Evolutionary conservation across 306 rosid species (phyloP).

Genomic region (Fragaria iinumae): DNA sequence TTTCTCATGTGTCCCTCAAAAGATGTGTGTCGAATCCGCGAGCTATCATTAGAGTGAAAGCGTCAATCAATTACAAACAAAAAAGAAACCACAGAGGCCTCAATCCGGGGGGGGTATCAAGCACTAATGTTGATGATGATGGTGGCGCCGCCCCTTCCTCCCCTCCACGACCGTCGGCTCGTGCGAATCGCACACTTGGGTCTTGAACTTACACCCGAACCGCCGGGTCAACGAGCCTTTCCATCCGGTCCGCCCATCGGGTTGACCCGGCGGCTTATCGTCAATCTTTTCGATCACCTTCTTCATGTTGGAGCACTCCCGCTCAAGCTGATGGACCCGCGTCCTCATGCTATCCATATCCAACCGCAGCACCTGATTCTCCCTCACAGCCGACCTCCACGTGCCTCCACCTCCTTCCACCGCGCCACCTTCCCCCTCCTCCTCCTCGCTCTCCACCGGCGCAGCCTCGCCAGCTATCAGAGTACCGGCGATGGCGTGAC

Average conservation of each 20-base stretch:
- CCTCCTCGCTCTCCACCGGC: slow-evolving; percentile 22
- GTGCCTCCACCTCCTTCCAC: slow-evolving; percentile 28
- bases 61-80: not conserved
- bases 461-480: slow-evolving; percentile 56
- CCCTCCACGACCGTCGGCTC: slow-evolving; percentile 65
- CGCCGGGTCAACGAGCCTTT: slow-evolving; percentile 54
- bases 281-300: slow-evolving; percentile 71
- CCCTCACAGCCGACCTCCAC: slow-evolving; percentile 80
- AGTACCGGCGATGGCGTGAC: slow-evolving; percentile 86
- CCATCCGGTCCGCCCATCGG: slow-evolving; percentile 31
- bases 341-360: slow-evolving; percentile 99
- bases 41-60: not conserved
- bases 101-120: not conserved
- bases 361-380: slow-evolving; percentile 92
- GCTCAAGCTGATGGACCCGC: slow-evolving; percentile 93
- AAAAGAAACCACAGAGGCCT: not conserved
- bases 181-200: slow-evolving; percentile 95
- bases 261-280: slow-evolving; percentile 27
- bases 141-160: slow-evolving; percentile 58
- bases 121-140: slow-evolving; percentile 47
- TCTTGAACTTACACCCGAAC: slow-evolving; percentile 87
- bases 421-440: slow-evolving; percentile 17
- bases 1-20: not conserved
- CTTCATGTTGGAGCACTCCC: slow-evolving; percentile 90
- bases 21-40: not conserved